phyloP scores from a whole-genome alignment of 2,329 filamentous ascomycete species.

The Ceratocystis ficicola region DNA sequence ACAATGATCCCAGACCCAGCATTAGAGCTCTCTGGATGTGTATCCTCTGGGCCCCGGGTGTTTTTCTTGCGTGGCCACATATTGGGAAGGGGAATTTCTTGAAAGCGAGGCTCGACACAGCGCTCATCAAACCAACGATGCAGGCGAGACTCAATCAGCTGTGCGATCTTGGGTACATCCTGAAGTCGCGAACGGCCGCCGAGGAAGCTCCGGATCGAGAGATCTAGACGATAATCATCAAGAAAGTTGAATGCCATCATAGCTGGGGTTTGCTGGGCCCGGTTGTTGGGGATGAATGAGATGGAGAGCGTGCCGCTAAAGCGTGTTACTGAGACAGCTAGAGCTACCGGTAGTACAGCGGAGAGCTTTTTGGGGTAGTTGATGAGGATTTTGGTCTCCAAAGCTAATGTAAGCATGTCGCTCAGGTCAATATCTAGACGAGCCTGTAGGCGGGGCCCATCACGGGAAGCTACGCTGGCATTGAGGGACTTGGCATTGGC shows the following conservation, averaged over 20 bases:
- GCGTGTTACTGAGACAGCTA: constrained; percentile 81
- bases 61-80: constrained; percentile 78
- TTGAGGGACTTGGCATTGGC: constrained; percentile 41
- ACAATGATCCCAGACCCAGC: constrained; percentile 38
- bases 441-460: constrained; percentile 72
- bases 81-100: constrained; percentile 72
- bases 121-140: constrained; percentile 83
- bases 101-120: constrained; percentile 73
- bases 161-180: constrained; percentile 79
- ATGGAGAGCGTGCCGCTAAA: constrained; percentile 93
- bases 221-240: constrained; percentile 74
- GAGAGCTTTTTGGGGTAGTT: constrained; percentile 89
- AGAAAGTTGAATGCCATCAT: constrained; percentile 92
- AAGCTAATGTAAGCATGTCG: constrained; percentile 85
- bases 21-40: constrained; percentile 33
- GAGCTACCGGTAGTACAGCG: constrained; percentile 79
- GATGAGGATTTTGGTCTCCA: constrained; percentile 86
- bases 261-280: constrained; percentile 58
- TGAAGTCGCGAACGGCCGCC: constrained; percentile 69
- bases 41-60: constrained; percentile 58
- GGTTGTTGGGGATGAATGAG: constrained; percentile 73
- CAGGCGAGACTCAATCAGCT: constrained; percentile 65
- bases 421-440: constrained; percentile 94
- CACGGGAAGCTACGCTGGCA: constrained; percentile 40
- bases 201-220: constrained; percentile 67